Percentiles rank a stretch among this genome's conserved stretches.
These are phyloP conservation scores for Encephalitozoon intestinalis DNA, from an alignment of 371 early-diverging fungal genomes.

Conservation along the genomic window DNA sequence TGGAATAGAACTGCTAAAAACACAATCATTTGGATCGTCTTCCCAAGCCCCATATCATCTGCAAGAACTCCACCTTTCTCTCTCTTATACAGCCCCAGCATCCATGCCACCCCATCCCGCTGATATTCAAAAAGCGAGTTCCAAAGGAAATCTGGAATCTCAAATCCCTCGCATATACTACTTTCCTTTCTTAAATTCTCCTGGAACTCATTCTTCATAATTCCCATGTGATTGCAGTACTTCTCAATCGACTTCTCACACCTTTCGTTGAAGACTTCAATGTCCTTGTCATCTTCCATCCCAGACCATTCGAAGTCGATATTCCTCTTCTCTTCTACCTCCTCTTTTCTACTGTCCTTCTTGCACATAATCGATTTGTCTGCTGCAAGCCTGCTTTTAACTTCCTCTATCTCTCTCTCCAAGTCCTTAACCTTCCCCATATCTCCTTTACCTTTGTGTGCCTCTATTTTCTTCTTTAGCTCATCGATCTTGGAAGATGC, in stretches of 20 bases:
- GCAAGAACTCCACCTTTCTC: conserved; percentile 86
- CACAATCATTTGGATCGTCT: conserved; percentile 88
- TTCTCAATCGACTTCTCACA: not conserved
- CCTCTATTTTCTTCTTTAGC: conserved; percentile 66
- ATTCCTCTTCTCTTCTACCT: conserved; percentile 69
- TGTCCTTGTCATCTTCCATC: not conserved
- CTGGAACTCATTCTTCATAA: not conserved
- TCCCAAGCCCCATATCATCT: conserved; percentile 90
- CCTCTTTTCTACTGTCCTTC: conserved; percentile 64
- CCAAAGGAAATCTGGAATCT: conserved; percentile 68
- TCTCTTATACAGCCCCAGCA: conserved; percentile 75
- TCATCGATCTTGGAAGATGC: conserved; percentile 69
- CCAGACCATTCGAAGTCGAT: conserved; percentile 65
- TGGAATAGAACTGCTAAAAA: conserved; percentile 67
- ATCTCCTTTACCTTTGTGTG: conserved; percentile 66
- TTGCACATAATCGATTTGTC: conserved; percentile 57
- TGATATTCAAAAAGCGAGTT: conserved; percentile 80
- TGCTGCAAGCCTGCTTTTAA: conserved; percentile 66
- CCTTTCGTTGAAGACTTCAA: not conserved
- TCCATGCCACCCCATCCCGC: conserved; percentile 75
- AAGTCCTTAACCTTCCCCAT: conserved; percentile 66
- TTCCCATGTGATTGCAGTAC: not conserved
- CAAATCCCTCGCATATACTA: not conserved
- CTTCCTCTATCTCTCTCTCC: conserved; percentile 70
- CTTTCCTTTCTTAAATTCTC: not conserved